phyloP scores from a whole-genome alignment of 805 yeast species.

The Candida ipomoeae region DNA sequence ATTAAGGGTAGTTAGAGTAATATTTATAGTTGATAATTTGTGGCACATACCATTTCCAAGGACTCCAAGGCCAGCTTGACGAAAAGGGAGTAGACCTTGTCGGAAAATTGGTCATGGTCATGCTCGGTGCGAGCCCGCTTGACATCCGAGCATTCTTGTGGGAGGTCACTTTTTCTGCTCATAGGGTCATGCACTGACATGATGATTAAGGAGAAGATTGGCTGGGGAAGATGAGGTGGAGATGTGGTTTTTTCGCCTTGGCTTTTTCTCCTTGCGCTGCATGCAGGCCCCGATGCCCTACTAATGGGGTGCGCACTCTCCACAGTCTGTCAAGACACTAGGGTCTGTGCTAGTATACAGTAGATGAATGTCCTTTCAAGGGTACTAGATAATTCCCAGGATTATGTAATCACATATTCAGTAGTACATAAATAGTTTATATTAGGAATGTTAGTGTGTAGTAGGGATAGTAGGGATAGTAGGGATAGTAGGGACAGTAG shows the following conservation, averaged over 20 bases:
- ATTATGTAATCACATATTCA: too few relatives aligned
- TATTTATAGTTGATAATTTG: too few relatives aligned
- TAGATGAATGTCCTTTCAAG: too few relatives aligned
- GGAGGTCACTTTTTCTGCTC: slow-evolving; percentile 27
- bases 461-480: too few relatives aligned
- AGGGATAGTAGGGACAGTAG: too few relatives aligned
- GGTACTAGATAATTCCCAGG: too few relatives aligned
- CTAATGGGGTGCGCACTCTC: neutral
- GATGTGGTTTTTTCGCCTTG: slow-evolving; percentile 7
- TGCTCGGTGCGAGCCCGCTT: slow-evolving; percentile 18
- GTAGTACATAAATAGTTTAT: too few relatives aligned
- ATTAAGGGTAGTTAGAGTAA: too few relatives aligned
- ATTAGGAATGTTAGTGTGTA: too few relatives aligned
- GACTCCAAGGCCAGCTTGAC: slow-evolving; percentile 67
- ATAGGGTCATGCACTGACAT: slow-evolving; percentile 38
- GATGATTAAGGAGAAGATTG: slow-evolving; percentile 22
- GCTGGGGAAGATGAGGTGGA: slow-evolving; percentile 10
- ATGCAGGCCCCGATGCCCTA: slow-evolving; percentile 4
- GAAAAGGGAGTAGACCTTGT: slow-evolving; percentile 40
- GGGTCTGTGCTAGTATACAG: too few relatives aligned
- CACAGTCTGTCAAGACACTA: too few relatives aligned
- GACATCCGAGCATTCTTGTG: slow-evolving; percentile 16
- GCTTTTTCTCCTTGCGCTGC: slow-evolving; percentile 5
- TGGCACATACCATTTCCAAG: slow-evolving; percentile 49
- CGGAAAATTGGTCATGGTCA: slow-evolving; percentile 25